phyloP scores from a whole-genome alignment of 768 basidiomycete species.

The Boletus barrowsii region DNA sequence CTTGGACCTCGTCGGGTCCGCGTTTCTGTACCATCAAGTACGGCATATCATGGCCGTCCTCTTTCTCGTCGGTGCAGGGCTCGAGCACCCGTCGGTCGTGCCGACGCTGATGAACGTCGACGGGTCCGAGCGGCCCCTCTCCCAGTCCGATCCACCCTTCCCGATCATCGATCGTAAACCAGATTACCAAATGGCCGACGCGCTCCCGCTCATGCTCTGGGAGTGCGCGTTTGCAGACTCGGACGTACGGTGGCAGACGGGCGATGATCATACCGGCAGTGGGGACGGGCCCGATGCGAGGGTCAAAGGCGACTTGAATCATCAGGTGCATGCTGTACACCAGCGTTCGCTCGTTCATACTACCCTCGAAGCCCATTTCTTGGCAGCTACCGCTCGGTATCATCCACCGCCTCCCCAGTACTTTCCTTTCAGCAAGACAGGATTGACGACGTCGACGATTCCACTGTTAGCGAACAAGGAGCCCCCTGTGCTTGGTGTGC shows the following conservation, averaged over 20 bases:
- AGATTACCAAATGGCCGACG: conserved; percentile 91
- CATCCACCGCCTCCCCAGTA: conserved; percentile 42
- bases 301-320: conserved; percentile 41
- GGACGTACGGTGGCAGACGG: conserved; percentile 72
- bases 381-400: conserved; percentile 50
- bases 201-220: conserved; percentile 88
- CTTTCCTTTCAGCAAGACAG: conserved; percentile 36
- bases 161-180: conserved; percentile 71
- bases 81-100: conserved; percentile 72
- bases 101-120: conserved; percentile 71
- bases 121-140: conserved; percentile 14
- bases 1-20: conserved; percentile 81
- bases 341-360: conserved; percentile 63
- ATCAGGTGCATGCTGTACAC: conserved; percentile 51
- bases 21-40: conserved; percentile 95
- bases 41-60: conserved; percentile 91
- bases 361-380: conserved; percentile 64
- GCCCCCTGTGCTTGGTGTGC: conserved; percentile 44
- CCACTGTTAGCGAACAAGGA: conserved; percentile 13
- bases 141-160: conserved; percentile 27
- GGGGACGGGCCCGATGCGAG: conserved; percentile 20
- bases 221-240: conserved; percentile 71
- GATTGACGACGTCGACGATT: conserved; percentile 17
- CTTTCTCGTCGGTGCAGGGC: conserved; percentile 79
- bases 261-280: conserved; percentile 29